phyloP scores from a whole-genome alignment of 2,329 filamentous ascomycete species.

The Alternaria tenuissima region DNA sequence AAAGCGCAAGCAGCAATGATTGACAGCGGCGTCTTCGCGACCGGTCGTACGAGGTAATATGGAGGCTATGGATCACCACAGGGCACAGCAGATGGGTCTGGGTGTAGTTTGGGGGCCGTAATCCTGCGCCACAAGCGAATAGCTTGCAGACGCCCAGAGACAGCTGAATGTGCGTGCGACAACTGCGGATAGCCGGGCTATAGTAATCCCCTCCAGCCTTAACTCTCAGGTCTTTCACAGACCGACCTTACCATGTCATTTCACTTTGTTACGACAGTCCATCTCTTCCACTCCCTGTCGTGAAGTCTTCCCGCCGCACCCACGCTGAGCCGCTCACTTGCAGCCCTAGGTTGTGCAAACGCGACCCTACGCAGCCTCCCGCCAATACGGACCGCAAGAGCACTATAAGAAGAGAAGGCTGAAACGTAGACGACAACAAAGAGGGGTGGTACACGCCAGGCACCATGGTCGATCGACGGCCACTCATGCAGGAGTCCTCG shows the following conservation, averaged over 20 bases:
- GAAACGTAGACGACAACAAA: slow-evolving; percentile 24
- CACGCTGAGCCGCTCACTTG: slow-evolving; percentile 7
- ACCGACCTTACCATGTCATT: not conserved
- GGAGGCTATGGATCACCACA: not conserved
- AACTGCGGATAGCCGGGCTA: slow-evolving; percentile 1
- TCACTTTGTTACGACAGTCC: not conserved
- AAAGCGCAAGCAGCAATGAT: slow-evolving; percentile 8
- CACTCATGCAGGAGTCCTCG: slow-evolving; percentile 38
- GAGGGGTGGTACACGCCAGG: slow-evolving; percentile 3
- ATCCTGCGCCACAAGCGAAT: slow-evolving; percentile 17
- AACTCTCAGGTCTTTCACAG: not conserved
- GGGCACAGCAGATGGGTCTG: slow-evolving; percentile 7
- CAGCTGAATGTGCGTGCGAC: slow-evolving; percentile 18
- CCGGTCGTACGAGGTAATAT: not conserved
- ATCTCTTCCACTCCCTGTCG: not conserved
- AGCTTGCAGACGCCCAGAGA: slow-evolving; percentile 15
- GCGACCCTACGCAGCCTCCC: slow-evolving; percentile 8
- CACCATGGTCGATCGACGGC: slow-evolving; percentile 44
- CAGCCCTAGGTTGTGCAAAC: slow-evolving; percentile 9
- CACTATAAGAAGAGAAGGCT: slow-evolving; percentile 17
- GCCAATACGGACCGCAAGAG: slow-evolving; percentile 2
- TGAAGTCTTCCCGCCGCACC: not conserved
- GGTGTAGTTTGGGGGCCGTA: slow-evolving; percentile 16
- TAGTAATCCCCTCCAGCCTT: slow-evolving; percentile 7
- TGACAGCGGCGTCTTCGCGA: not conserved